Evolutionary conservation across 371 early-diverging fungal genomes (phyloP), one percentile per base, ranked within the genome.

Genomic region (Thermomucor indicae-seudaticae): DNA sequence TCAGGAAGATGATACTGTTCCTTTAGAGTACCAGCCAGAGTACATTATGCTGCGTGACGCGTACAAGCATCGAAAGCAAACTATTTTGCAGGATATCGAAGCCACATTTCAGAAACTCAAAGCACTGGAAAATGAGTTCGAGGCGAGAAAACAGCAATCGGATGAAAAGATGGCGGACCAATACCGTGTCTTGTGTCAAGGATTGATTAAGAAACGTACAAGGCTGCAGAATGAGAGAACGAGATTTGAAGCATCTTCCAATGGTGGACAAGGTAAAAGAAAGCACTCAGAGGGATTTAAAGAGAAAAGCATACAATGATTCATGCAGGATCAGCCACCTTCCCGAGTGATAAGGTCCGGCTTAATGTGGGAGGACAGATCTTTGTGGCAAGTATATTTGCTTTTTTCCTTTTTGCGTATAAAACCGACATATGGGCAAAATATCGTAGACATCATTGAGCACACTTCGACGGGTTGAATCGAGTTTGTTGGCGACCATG

Each of bases 401-500:
- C 8, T 37, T n/a, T 6, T 10, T n/a, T 1, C 20, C 25, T 6
- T 22, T 6, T n/a, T 31, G n/a, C n/a, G n/a, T n/a, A 43, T 11
- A 19, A 16, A 30, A 12, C n/a, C 25, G 17, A 0, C 45, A 41
- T 40, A 11, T 30, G 16, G 30, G 24, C 27, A 23, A 20, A 30
- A 38, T 35, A 19, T 14, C 32, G 30, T 49, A 68, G 63, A 72
- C 72, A 38, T 63, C 65, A 5, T 22, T 65, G 27, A 61, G 55
- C 39, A 72, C 72, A 35, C 50, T 72, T 3, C 42, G 56, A 34
- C 55, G 65, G 47, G 72, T 68, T 42, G 51, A 52, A 34, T 41
- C 51, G 19, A 66, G 69, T 34, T 43, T 72, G 43, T 56, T 72
- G 43, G 72, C 72, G 14, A 58, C 60, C 23, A 72, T 72, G 72